Percentiles rank a stretch among this genome's conserved stretches.
These are phyloP conservation scores for Pestalotiopsis sp. DNA, from an alignment of 2,329 filamentous ascomycete species.

Conservation along the genomic window DNA sequence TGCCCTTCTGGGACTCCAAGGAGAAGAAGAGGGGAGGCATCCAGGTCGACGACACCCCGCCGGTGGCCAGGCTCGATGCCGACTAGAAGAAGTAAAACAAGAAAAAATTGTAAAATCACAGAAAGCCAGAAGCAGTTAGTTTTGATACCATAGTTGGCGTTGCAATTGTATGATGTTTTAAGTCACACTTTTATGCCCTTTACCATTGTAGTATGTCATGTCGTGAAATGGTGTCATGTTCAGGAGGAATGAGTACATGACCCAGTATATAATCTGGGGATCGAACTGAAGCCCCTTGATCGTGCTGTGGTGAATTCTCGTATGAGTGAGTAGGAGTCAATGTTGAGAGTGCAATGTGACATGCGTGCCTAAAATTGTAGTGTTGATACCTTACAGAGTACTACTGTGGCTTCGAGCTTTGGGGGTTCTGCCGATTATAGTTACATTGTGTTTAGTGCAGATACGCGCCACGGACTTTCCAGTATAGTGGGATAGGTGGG, in stretches of 20 bases:
- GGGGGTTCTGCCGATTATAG: not conserved
- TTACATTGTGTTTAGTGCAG: not conserved
- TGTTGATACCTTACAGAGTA: not conserved
- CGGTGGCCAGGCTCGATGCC: constrained; percentile 75
- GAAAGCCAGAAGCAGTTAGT: not conserved
- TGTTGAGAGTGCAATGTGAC: not conserved
- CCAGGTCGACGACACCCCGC: constrained; percentile 80
- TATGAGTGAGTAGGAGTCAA: too few relatives aligned
- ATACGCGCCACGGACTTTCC: not conserved
- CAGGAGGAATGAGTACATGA: too few relatives aligned
- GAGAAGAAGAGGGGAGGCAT: constrained; percentile 90
- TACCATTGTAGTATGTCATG: not conserved
- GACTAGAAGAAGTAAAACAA: constrained; percentile 52
- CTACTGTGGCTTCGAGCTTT: not conserved
- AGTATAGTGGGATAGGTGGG: not conserved
- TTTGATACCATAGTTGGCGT: not conserved
- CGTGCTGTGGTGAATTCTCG: too few relatives aligned
- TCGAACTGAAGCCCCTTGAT: too few relatives aligned
- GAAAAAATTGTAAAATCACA: constrained; percentile 2
- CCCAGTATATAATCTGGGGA: too few relatives aligned
- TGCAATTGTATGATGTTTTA: not conserved
- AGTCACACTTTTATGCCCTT: not conserved
- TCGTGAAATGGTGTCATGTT: too few relatives aligned
- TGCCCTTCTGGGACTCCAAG: constrained; percentile 79
- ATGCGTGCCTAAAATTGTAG: not conserved